phyloP scores from a whole-genome alignment of 257 asterid species.

The Solanum pinnatisectum region DNA sequence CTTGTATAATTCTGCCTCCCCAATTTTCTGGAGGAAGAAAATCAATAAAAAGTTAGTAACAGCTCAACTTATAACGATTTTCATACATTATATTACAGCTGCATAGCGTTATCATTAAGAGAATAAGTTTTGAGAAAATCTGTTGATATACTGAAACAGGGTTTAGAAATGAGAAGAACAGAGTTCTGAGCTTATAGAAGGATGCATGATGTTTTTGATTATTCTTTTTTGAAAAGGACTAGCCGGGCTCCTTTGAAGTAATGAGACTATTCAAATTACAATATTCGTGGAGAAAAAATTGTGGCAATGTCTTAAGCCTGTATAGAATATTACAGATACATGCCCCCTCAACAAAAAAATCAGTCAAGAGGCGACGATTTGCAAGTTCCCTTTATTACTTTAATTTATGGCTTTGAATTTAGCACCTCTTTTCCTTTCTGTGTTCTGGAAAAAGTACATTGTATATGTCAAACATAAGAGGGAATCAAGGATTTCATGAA shows the following conservation, averaged over 20 bases:
- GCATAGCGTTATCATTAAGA: background rate
- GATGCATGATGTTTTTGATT: background rate
- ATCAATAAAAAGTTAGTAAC: background rate
- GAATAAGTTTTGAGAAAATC: background rate
- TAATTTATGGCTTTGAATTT: background rate
- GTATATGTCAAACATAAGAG: background rate
- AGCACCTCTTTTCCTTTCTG: background rate
- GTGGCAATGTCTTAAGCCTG: background rate
- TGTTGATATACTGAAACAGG: background rate
- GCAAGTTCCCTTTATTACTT: background rate
- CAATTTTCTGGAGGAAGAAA: slow-evolving; percentile 63
- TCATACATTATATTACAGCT: background rate
- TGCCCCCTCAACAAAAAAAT: background rate
- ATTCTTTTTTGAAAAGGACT: background rate
- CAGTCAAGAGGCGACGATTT: background rate
- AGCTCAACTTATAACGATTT: background rate
- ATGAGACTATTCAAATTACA: background rate
- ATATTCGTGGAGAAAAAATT: background rate
- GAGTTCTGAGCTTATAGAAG: background rate
- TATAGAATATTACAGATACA: background rate
- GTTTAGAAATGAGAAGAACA: background rate
- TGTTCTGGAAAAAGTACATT: background rate
- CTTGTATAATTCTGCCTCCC: slow-evolving; percentile 62
- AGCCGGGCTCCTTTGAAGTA: background rate
- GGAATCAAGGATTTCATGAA: background rate